These are phyloP conservation scores for Phialocephala subalpina DNA, from an alignment of 2,329 filamentous ascomycete species.

Conservation along the genomic window DNA sequence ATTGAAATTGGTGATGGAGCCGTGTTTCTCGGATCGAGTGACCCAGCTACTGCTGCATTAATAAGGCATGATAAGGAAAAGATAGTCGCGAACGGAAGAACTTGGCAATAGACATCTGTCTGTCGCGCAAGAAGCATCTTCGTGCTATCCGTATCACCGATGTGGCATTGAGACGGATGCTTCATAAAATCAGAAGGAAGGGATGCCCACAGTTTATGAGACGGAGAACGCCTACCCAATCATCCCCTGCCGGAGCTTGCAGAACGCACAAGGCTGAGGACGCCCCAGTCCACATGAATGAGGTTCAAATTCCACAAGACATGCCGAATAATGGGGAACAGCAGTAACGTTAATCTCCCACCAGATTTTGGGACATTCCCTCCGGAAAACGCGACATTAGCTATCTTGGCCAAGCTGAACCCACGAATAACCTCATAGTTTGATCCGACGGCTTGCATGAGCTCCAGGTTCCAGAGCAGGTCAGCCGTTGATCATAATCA, in stretches of 20 bases:
- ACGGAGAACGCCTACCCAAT: constrained; percentile 11
- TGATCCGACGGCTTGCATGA: constrained; percentile 15
- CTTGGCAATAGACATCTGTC: neutral
- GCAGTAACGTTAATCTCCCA: neutral
- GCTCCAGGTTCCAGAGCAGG: neutral
- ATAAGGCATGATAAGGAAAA: neutral
- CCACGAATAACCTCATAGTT: neutral
- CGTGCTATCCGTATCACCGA: neutral
- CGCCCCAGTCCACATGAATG: neutral
- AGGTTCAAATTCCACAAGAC: neutral
- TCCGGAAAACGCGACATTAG: neutral
- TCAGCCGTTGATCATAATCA: constrained; percentile 5
- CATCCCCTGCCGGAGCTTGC: neutral
- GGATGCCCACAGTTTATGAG: neutral
- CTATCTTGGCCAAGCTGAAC: neutral
- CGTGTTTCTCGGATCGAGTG: constrained; percentile 15
- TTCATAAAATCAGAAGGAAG: neutral
- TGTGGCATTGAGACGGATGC: constrained; percentile 11
- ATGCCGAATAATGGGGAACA: neutral
- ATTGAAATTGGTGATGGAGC: constrained; percentile 27
- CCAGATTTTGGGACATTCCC: neutral
- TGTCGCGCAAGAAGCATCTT: constrained; percentile 15
- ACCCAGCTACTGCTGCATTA: neutral
- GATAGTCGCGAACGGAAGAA: neutral
- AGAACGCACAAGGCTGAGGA: constrained; percentile 6